Base-by-base conservation (phyloP, 371 early-diverging fungal genomes). In the Vairimorpha apis region DNA sequence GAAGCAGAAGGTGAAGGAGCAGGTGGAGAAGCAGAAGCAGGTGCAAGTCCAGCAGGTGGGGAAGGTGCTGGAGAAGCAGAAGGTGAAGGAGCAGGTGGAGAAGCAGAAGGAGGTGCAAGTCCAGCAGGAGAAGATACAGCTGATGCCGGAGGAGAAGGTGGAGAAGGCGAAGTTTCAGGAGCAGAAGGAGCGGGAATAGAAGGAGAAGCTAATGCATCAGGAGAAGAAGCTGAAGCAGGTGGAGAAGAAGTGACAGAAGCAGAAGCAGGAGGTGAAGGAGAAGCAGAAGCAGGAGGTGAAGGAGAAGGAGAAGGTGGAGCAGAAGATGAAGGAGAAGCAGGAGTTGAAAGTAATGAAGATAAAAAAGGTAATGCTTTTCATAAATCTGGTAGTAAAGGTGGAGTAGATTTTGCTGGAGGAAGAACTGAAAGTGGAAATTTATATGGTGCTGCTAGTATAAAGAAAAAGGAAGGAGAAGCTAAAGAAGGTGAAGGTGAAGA, bases 211-310 rank as follows among this genome's bases (percentile, higher is more conserved):
- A 67, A 45, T 35, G 16, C 56, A 12, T 37, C 65, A 23, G 56
- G 65, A 27, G 51, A 59, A 23, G 37, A 65, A 25, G 49, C 21
- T 0, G 44, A 18, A 18, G 70, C 33, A 35, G 14, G 68, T 62
- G 59, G 67, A 27, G 44, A 62, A 32, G 23, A 29, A 18, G 35
- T 23, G 0, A 53, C 1, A 33, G 21, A 23, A n/a, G 5, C 65
- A 35, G 53, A 51, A 14, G 62, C 43, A 18, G 51, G 7, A 14
- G 56, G 45, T 38, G 41, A 72, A 29, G 35, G 25, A 27, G 18
- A 63, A 35, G 55, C 32, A 3, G 56, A 74, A 49, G 32, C 68
- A 32, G 67, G 67, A 21, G 32, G 62, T 4, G 25, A 37, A 29
- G 38, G 21, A 35, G 38, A 64, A 21, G 35, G 0, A 10, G 49